Evolutionary conservation across 2,329 filamentous ascomycete species (phyloP).

Genomic region (Akanthomyces dipterigenus): DNA sequence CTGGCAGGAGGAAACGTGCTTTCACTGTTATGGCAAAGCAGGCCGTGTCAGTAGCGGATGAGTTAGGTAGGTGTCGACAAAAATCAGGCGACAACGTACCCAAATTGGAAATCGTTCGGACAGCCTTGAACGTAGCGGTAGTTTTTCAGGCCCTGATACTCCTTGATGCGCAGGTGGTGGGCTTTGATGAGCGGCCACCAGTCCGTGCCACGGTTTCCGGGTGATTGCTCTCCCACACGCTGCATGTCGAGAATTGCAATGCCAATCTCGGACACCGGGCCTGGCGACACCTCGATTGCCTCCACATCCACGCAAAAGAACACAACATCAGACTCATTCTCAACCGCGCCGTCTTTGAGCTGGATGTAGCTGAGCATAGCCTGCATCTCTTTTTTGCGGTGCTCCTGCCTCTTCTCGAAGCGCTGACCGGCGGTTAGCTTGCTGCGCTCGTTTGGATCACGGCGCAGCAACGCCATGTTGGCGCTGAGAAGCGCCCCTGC

Average conservation of each 20-base stretch:
- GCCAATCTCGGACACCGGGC: conserved; percentile 76
- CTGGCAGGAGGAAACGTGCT: conserved; percentile 34
- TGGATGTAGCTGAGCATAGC: conserved; percentile 66
- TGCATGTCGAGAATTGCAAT: conserved; percentile 71
- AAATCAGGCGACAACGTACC: conserved; percentile 34
- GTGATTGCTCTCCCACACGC: conserved; percentile 44
- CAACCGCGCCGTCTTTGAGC: conserved; percentile 29
- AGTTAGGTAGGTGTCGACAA: too few relatives aligned
- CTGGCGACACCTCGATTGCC: conserved; percentile 61
- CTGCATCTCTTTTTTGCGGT: conserved; percentile 49
- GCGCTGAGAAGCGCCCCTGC: not conserved
- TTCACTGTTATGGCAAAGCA: conserved; percentile 24
- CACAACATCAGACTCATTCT: conserved; percentile 31
- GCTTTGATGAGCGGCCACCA: conserved; percentile 64
- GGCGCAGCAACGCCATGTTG: conserved; percentile 6
- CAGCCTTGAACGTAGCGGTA: conserved; percentile 62
- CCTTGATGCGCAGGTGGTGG: conserved; percentile 70
- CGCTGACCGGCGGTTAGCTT: conserved; percentile 17
- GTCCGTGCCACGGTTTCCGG: conserved; percentile 53
- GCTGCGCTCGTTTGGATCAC: not conserved
- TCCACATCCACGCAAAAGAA: conserved; percentile 81
- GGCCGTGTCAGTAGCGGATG: not conserved
- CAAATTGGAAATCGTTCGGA: conserved; percentile 70
- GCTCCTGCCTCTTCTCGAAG: conserved; percentile 43
- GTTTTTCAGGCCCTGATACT: conserved; percentile 63